Conservation (phyloP, 2,329 filamentous ascomycete species). For the Paraphoma chrysanthemicola region DNA sequence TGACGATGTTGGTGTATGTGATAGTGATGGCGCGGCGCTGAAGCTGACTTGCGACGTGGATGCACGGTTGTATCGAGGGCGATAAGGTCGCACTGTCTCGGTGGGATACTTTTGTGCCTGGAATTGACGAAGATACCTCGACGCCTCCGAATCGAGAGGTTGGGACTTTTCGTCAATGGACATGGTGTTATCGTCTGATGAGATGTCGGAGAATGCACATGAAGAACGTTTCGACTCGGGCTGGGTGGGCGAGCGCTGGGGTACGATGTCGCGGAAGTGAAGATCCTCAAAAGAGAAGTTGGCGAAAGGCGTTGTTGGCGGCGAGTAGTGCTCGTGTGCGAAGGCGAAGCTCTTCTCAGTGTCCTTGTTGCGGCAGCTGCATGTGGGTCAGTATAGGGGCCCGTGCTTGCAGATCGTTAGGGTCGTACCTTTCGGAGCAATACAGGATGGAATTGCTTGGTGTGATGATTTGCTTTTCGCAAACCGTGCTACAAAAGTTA, state of each 20-base stretch:
- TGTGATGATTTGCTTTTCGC: constrained; percentile 69
- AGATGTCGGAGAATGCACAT: constrained; percentile 52
- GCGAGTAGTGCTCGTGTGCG: constrained; percentile 42
- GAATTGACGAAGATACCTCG: constrained; percentile 52
- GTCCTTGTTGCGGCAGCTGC: constrained; percentile 57
- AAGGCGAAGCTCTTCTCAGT: constrained; percentile 45
- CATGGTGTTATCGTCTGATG: constrained; percentile 43
- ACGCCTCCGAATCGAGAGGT: constrained; percentile 47
- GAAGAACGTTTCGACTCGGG: constrained; percentile 47
- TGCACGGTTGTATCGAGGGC: constrained; percentile 45
- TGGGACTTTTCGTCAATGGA: constrained; percentile 33
- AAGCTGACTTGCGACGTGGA: constrained; percentile 45
- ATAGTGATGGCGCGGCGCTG: constrained; percentile 53
- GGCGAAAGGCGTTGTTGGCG: constrained; percentile 45
- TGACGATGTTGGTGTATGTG: constrained; percentile 55
- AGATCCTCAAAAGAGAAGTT: constrained; percentile 49
- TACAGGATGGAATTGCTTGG: constrained; percentile 68
- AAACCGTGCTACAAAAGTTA: constrained; percentile 60
- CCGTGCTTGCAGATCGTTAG: background rate
- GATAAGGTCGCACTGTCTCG: constrained; percentile 33
- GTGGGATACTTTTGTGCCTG: constrained; percentile 35
- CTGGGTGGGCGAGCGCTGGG: constrained; percentile 55
- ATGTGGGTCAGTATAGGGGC: constrained; percentile 17
- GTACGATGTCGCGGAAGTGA: constrained; percentile 53
- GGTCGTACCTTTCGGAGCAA: constrained; percentile 65